phyloP scores from a whole-genome alignment of 2,329 filamentous ascomycete species.

The Tolypocladium nubicola region DNA sequence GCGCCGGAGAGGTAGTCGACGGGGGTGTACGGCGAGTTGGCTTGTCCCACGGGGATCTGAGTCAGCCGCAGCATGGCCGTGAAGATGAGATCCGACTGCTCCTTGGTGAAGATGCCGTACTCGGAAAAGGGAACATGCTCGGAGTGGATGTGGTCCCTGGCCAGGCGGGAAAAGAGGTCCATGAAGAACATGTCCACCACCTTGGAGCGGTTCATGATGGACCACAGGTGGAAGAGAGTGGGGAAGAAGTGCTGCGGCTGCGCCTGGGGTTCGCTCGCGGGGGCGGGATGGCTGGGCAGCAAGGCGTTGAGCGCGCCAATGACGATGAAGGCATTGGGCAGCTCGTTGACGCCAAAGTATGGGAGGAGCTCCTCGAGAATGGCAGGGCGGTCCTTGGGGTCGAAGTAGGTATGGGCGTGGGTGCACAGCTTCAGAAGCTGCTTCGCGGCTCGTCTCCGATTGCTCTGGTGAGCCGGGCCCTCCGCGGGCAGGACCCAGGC shows the following conservation, averaged over 20 bases:
- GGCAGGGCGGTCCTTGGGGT: constrained; percentile 71
- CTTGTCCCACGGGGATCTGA: constrained; percentile 93
- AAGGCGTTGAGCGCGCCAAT: constrained; percentile 77
- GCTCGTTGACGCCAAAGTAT: constrained; percentile 88
- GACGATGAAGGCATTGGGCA: constrained; percentile 89
- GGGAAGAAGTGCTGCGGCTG: constrained; percentile 83
- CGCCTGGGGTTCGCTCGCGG: constrained; percentile 60
- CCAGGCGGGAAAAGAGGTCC: constrained; percentile 79
- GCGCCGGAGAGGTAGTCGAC: constrained; percentile 78
- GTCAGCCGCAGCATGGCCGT: constrained; percentile 81
- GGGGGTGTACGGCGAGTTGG: constrained; percentile 81
- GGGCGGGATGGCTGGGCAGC: constrained; percentile 72
- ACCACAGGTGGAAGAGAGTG: constrained; percentile 95
- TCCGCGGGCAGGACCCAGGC: constrained; percentile 80
- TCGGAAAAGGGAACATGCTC: constrained; percentile 69
- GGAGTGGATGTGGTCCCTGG: constrained; percentile 70
- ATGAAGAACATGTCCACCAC: constrained; percentile 78
- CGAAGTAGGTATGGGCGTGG: constrained; percentile 86
- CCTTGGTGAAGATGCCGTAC: constrained; percentile 83
- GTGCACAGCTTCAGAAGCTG: constrained; percentile 79
- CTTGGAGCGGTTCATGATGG: constrained; percentile 81
- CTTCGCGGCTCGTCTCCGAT: constrained; percentile 45
- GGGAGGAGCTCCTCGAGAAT: constrained; percentile 74
- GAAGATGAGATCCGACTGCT: constrained; percentile 88
- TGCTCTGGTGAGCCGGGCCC: constrained; percentile 53